phyloP scores from a whole-genome alignment of 441 rosid genomes.

The Aquilaria agallochum region DNA sequence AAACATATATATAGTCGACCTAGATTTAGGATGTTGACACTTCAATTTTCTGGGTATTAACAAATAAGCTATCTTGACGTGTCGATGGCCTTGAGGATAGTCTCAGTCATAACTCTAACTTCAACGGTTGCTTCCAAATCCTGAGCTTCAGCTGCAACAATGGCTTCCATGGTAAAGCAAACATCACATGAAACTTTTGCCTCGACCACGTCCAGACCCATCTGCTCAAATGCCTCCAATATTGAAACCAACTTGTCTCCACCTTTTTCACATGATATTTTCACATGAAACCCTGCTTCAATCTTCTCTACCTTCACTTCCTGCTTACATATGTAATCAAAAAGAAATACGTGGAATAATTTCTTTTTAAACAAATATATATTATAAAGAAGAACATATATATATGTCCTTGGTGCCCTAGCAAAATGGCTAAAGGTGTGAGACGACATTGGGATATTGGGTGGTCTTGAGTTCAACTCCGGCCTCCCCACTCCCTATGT shows the following conservation, averaged over 20 bases:
- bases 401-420: conserved; percentile 32
- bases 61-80: too few species aligned
- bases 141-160: conserved; percentile 45
- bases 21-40: too few species aligned
- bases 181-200: conserved; percentile 51
- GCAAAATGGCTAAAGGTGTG: too few species aligned
- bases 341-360: conserved; percentile 1
- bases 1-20: too few species aligned
- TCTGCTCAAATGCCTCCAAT: conserved; percentile 58
- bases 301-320: conserved; percentile 56
- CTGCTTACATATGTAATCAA: conserved; percentile 8
- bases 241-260: conserved; percentile 43
- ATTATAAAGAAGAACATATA: not conserved
- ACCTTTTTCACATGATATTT: conserved; percentile 38
- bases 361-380: not conserved
- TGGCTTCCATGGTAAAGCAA: conserved; percentile 58
- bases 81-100: conserved; percentile 40
- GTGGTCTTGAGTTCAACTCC: too few species aligned
- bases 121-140: conserved; percentile 27
- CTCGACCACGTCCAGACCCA: conserved; percentile 50
- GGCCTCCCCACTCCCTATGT: too few species aligned
- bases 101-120: conserved; percentile 31
- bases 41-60: too few species aligned
- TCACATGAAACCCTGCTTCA: conserved; percentile 39
- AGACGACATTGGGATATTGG: too few species aligned